phyloP scores from a whole-genome alignment of 148 eudicot species.

The Nepenthes gracilis region DNA sequence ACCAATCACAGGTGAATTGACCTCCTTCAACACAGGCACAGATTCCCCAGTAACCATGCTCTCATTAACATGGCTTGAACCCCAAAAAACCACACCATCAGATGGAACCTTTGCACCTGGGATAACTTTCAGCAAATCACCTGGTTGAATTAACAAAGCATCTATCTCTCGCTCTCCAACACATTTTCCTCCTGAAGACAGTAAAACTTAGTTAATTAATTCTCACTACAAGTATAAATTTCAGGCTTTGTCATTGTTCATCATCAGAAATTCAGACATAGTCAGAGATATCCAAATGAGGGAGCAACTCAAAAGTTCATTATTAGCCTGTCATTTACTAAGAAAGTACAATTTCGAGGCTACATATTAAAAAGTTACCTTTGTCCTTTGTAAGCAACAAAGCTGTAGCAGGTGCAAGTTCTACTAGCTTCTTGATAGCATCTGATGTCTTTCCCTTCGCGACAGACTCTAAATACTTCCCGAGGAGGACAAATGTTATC shows the following conservation, averaged over 20 bases:
- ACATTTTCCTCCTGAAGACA: constrained; percentile 54
- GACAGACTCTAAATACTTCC: constrained; percentile 82
- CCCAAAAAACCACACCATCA: constrained; percentile 84
- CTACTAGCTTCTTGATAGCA: constrained; percentile 89
- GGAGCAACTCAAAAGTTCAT: too few species aligned
- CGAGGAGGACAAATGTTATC: constrained; percentile 87
- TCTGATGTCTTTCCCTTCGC: constrained; percentile 98
- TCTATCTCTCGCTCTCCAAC: constrained; percentile 79
- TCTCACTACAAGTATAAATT: too few species aligned
- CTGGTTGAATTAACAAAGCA: constrained; percentile 88
- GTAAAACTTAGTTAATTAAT: background rate
- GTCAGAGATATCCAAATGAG: too few species aligned
- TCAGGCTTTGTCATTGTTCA: too few species aligned
- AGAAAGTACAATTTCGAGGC: background rate
- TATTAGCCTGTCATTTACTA: background rate
- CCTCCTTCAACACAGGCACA: constrained; percentile 68
- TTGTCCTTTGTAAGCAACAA: constrained; percentile 64
- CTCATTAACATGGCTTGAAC: constrained; percentile 91
- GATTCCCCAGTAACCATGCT: constrained; percentile 99
- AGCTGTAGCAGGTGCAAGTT: constrained; percentile 92
- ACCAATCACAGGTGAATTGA: constrained; percentile 61
- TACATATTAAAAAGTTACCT: constrained; percentile 24
- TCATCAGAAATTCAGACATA: too few species aligned
- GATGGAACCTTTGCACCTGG: constrained; percentile 91
- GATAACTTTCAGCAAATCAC: constrained; percentile 77